Evolutionary conservation across 352 stramenopile species (phyloP).

Genomic region (Hyaloperonospora arabidopsidis): DNA sequence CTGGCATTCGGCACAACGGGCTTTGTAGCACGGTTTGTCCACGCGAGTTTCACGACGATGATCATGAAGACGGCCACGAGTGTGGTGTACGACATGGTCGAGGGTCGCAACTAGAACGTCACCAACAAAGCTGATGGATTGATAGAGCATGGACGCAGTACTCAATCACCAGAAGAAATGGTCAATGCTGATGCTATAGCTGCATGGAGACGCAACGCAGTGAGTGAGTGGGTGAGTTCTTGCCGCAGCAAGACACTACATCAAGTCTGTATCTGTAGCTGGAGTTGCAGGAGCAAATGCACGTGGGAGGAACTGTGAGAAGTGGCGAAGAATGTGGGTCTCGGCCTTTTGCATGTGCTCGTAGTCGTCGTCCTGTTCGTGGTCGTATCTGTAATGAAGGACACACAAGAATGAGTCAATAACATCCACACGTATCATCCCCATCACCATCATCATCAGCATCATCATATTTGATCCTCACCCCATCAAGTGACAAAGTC

Average conservation of each 20-base stretch:
- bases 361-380: slow-evolving; percentile 71
- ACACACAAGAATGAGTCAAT: slow-evolving; percentile 4
- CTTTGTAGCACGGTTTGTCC: slow-evolving; percentile 60
- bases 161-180: too few relatives aligned
- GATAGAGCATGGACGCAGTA: too few relatives aligned
- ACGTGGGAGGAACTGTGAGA: slow-evolving; percentile 40
- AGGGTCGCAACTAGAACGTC: slow-evolving; percentile 25
- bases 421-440: not conserved
- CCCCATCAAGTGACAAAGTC: slow-evolving; percentile 78
- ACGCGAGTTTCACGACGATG: slow-evolving; percentile 87
- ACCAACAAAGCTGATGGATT: not conserved
- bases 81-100: slow-evolving; percentile 77
- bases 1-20: slow-evolving; percentile 75
- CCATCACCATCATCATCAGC: not conserved
- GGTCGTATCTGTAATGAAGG: slow-evolving; percentile 54
- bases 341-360: slow-evolving; percentile 71
- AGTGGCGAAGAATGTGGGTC: slow-evolving; percentile 49
- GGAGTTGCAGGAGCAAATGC: slow-evolving; percentile 8
- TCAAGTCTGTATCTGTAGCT: slow-evolving; percentile 5
- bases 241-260: not conserved
- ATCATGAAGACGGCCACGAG: slow-evolving; percentile 86
- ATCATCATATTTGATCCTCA: slow-evolving; percentile 17
- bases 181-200: too few relatives aligned
- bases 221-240: too few relatives aligned
- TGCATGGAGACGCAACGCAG: too few relatives aligned